These are phyloP conservation scores for Rhodotorula kratochvilovae DNA, from an alignment of 768 basidiomycete species.

Conservation along the genomic window DNA sequence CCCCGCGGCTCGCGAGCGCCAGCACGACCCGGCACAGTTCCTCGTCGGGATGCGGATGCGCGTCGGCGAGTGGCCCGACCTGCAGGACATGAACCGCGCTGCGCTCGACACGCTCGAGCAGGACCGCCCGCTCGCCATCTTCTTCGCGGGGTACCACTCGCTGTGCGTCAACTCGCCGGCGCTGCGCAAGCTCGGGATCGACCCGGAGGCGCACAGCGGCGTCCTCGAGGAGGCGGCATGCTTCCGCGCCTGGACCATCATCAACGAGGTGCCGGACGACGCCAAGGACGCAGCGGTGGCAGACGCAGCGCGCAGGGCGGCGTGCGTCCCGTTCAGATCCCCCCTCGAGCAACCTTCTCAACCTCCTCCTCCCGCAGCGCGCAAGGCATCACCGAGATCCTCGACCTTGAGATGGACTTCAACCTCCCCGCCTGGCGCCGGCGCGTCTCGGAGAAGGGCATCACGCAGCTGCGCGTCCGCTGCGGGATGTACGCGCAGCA, in stretches of 20 bases:
- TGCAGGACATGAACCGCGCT: slow-evolving; percentile 15
- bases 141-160: slow-evolving; percentile 41
- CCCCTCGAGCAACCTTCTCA: not conserved
- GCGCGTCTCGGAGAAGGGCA: slow-evolving; percentile 22
- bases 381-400: slow-evolving; percentile 42
- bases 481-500: slow-evolving; percentile 41
- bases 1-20: not conserved
- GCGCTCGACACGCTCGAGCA: slow-evolving; percentile 27
- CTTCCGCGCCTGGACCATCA: slow-evolving; percentile 31
- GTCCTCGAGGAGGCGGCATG: slow-evolving; percentile 40
- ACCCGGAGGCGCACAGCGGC: slow-evolving; percentile 36
- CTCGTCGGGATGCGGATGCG: slow-evolving; percentile 27
- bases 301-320: slow-evolving; percentile 36
- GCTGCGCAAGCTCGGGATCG: slow-evolving; percentile 22
- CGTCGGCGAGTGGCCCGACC: slow-evolving; percentile 37
- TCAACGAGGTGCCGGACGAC: slow-evolving; percentile 35
- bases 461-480: slow-evolving; percentile 33
- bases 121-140: slow-evolving; percentile 34
- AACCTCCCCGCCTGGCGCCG: slow-evolving; percentile 35
- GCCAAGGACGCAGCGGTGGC: slow-evolving; percentile 31
- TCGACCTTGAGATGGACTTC: slow-evolving; percentile 44
- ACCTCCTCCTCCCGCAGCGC: slow-evolving; percentile 9
- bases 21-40: not conserved
- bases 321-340: slow-evolving; percentile 19
- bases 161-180: slow-evolving; percentile 37